Base-by-base conservation (phyloP, 2,329 filamentous ascomycete species). In the Exophiala spinifera region DNA sequence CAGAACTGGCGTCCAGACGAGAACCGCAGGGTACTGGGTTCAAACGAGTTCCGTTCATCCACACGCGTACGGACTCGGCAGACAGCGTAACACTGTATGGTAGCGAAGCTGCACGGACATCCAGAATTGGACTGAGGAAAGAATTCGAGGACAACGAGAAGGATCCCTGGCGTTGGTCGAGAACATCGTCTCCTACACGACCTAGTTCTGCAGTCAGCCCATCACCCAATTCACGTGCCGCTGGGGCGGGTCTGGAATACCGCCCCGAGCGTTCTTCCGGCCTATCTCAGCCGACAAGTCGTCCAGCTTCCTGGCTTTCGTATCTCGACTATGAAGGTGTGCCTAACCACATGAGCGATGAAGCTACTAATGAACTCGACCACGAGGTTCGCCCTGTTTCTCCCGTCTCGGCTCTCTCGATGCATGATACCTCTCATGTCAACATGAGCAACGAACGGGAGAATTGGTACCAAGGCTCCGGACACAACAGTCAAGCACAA, bases 31-130 rank as follows among this genome's bases (percentile, higher is more conserved):
- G 37, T 14, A 48, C 40, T 11, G 52, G 49, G 17, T 51, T 50
- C 21, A 60, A 51, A 45, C 80, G 80, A 1, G 78, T 96, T 46
- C 85, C 91, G 0, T 96, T 95, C 70, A 82, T 88, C 71, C 86
- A 94, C 66, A 95, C 88, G 0, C 83, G 91, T 31, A 78, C 76
- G 14, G 75, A 80, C 44, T 89, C 85, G 2, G 78, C 80, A 10
- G 79, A 80, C 28, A 83, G 81, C 3, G 53, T 65, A 19, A 59
- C 56, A 2, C 56, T 60, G 11, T 59, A 62, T 46, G 58, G 56
- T 23, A 60, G 53, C 15, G 55, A 63, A 13, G 52, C 46, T 39
- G 61, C 63, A 31, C 61, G 57, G 42, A 56, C 57, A 34, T 64
- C 62, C 3, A 49, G 62, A 23, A 37, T 58, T 8, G 59, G 59